These are phyloP conservation scores for Plantago rigida DNA, from an alignment of 305 asterid species.

Conservation along the genomic window DNA sequence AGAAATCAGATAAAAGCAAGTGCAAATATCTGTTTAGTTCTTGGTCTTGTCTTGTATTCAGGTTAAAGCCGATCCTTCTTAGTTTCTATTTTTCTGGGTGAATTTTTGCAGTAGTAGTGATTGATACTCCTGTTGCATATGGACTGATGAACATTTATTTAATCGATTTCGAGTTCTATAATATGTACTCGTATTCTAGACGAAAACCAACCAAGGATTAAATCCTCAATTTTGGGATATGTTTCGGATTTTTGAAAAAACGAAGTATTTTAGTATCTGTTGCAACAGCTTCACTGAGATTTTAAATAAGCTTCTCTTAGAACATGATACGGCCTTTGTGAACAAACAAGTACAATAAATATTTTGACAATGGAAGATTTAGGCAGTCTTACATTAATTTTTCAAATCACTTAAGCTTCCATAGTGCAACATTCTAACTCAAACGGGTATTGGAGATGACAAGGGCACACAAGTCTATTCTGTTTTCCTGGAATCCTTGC, in stretches of 20 bases:
- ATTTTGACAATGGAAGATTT: background rate
- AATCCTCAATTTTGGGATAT: background rate
- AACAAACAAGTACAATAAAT: background rate
- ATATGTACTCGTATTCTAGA: background rate
- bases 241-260: background rate
- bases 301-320: too few relatives aligned
- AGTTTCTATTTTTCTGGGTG: background rate
- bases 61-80: too few relatives aligned
- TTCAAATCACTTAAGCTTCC: background rate
- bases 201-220: background rate
- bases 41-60: conserved; percentile 15
- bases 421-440: background rate
- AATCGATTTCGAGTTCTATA: background rate
- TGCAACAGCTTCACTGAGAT: background rate
- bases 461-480: conserved; percentile 36
- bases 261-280: background rate
- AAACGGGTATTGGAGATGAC: background rate
- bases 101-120: background rate
- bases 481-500: conserved; percentile 66
- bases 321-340: background rate
- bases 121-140: background rate
- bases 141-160: background rate
- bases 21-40: background rate
- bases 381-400: background rate
- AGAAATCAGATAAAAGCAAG: conserved; percentile 33